Evolutionary conservation across 2,329 filamentous ascomycete species (phyloP), one percentile per base, ranked within the genome.

Genomic region (Hypoxylon sp.): DNA sequence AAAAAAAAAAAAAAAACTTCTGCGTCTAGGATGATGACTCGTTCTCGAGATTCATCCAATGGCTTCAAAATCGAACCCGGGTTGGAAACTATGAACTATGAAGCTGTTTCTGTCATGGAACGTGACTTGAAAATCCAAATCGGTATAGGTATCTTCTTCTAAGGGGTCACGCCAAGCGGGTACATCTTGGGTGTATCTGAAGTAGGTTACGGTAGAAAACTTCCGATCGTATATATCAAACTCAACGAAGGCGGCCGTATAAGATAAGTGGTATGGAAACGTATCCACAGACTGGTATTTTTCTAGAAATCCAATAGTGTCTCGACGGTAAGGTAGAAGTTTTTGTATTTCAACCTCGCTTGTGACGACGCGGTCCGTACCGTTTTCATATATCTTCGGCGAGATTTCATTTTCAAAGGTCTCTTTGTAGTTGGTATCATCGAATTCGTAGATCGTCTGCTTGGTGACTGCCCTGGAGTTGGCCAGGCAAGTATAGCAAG

Each of bases 161-260:
- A 39, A 6, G 15, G 7, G 21, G 0, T 7, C 5, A 15, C n/a
- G 47, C 68, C 65, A 68, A 15, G 58, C 62, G 27, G 62, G 62
- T 15, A 47, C 24, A 13, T 10, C 2, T 11, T 32, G 6, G 17
- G 42, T 2, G 29, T 53, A 57, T 15, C 35, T 10, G 37, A 67
- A 50, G 35, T 29, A 6, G 3, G 8, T 31, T 47, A 47, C 56
- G 5, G 53, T 29, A 7, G 21, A 57, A 15, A 71, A 71, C 11
- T 56, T 53, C 32, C 60, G 63, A 11, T 69, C 50, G 21, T 71
- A 63, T 17, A 71, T 71, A 32, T 71, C 69, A 29, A 69, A 71
- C 44, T 65, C 69, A 37, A 65, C 58, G 11, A 62, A 63, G 1
- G 53, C 35, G 10, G 57, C 24, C 13, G 65, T 48, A 11, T 46